A percentile compares a stretch with the other conserved stretches of the same genome.
Conservation (phyloP, 2,329 filamentous ascomycete species). For the Calonectria naviculata region DNA sequence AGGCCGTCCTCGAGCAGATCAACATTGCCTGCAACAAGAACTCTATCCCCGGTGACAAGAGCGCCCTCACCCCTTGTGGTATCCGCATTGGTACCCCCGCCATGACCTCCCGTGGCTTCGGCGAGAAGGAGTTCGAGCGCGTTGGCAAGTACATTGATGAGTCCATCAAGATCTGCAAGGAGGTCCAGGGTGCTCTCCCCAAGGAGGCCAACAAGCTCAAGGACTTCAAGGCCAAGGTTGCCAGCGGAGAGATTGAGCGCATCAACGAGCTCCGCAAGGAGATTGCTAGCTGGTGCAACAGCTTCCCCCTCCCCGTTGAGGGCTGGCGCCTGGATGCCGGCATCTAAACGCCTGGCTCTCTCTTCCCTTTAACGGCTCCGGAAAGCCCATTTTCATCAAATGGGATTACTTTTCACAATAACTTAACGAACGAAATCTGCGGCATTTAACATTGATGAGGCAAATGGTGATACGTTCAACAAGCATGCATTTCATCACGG, state of each 20-base stretch:
- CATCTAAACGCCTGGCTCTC: constrained; percentile 54
- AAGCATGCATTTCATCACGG: constrained; percentile 46
- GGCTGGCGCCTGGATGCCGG: constrained; percentile 73
- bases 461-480: constrained; percentile 46
- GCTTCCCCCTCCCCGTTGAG: constrained; percentile 92
- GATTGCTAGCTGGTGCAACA: constrained; percentile 86
- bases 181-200: constrained; percentile 84
- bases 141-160: constrained; percentile 91
- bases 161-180: constrained; percentile 89
- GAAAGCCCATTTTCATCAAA: constrained; percentile 26
- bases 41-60: constrained; percentile 97
- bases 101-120: constrained; percentile 97
- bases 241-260: constrained; percentile 82
- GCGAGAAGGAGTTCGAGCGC: constrained; percentile 89
- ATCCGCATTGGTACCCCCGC: constrained; percentile 96
- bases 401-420: background rate
- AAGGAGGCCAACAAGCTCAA: constrained; percentile 99
- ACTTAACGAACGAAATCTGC: constrained; percentile 7
- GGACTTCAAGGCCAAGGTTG: constrained; percentile 97
- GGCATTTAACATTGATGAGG: constrained; percentile 46
- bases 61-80: constrained; percentile 91
- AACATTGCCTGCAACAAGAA: constrained; percentile 99
- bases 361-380: background rate
- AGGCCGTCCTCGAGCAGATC: constrained; percentile 96
- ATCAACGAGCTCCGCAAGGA: constrained; percentile 90